Evolutionary conservation across 768 basidiomycete genomes (phyloP), one percentile per base, ranked within the genome.

Genomic region (Dentipellis fragilis): DNA sequence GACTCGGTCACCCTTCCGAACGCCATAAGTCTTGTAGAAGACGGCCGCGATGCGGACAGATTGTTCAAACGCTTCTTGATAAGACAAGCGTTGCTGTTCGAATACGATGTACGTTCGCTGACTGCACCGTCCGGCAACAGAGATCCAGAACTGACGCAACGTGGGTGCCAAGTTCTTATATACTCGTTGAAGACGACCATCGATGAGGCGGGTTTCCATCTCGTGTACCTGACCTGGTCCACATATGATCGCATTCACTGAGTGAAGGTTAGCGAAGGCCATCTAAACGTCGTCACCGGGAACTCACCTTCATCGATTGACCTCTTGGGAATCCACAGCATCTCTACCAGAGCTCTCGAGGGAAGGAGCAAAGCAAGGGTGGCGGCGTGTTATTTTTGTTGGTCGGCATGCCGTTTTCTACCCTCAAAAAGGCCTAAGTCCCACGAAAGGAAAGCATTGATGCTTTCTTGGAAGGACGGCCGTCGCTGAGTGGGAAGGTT

Each of bases 121-220:
- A 29, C 65, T 60, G 61, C 75, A 74, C 63, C 72, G 65, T 22
- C 71, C 61, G 40, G 74, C 69, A 11, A 72, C 67, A 35, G 71
- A 69, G 45, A 78, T 62, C 80, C 81, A 84, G 64, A 83, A 80
- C 22, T 71, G 71, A 42, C 81, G 72, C 17, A 82, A 58, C 2
- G 77, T 77, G 12, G 76, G 73, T 71, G 72, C 80, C 2, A 81
- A 68, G 57, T 80, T 76, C 68, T 81, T 83, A 70, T 82, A 85
- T 16, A 77, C 76, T 54, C 75, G 74, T 48, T 77, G 68, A 4
- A 75, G 65, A 50, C 75, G 71, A 14, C 77, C 80, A 46, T 83
- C 73, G 54, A 84, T 68, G 35, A 76, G 47, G 34, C 66, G 63
- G 11, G 69, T 73, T 62, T 81, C 75, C 21, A 75, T 65, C 65